These are phyloP conservation scores for Paspalum vaginatum DNA, from an alignment of 176 grass and related monocot genomes.

Conservation along the genomic window DNA sequence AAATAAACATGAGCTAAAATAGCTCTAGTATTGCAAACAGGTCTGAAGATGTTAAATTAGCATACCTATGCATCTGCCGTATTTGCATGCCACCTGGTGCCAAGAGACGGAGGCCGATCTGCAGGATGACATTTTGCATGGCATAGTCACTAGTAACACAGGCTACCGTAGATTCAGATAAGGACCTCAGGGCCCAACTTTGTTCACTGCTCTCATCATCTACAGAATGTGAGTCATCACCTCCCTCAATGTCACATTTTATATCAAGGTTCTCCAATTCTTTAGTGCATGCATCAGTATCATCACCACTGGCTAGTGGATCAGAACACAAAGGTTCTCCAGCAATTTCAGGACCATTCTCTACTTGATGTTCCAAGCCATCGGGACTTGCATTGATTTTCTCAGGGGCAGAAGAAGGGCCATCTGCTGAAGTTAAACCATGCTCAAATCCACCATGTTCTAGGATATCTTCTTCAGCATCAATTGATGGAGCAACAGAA, in stretches of 20 bases:
- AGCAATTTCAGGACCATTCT: constrained; percentile 38
- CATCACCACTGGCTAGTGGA: constrained; percentile 3
- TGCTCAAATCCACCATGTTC: constrained; percentile 20
- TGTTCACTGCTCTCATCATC: constrained; percentile 81
- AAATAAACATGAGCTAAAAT: neutral
- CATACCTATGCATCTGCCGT: constrained; percentile 81
- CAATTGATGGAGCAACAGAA: constrained; percentile 42
- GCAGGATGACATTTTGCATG: constrained; percentile 98
- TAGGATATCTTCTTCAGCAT: constrained; percentile 35
- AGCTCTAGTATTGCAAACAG: neutral
- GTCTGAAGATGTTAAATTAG: neutral
- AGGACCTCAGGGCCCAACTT: constrained; percentile 81
- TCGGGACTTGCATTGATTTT: constrained; percentile 5
- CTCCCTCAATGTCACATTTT: constrained; percentile 50
- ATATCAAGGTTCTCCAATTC: constrained; percentile 60
- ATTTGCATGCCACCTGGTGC: constrained; percentile 98
- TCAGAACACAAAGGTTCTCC: constrained; percentile 34
- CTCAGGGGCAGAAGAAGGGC: constrained; percentile 27
- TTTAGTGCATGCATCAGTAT: constrained; percentile 49
- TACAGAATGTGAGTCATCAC: constrained; percentile 39
- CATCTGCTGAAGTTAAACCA: constrained; percentile 26
- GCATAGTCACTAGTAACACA: constrained; percentile 93
- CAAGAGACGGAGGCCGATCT: constrained; percentile 88
- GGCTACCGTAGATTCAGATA: constrained; percentile 92
- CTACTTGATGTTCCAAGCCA: constrained; percentile 36